These are phyloP conservation scores for Irpex rosettiformis DNA, from an alignment of 1,284 basidiomycete species.

Conservation along the genomic window DNA sequence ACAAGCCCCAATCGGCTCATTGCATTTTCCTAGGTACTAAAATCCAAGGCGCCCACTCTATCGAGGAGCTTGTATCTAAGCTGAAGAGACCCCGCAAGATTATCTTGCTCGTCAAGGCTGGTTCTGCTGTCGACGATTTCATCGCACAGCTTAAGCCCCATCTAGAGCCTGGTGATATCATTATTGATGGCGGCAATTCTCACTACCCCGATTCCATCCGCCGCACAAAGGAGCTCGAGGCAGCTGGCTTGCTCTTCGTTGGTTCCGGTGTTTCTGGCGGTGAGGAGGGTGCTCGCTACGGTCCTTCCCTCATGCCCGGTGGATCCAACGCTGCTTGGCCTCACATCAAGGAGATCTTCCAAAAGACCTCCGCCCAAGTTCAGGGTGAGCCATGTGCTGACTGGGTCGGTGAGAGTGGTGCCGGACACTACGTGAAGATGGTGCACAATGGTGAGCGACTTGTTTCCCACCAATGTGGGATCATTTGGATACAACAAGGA, in stretches of 20 bases:
- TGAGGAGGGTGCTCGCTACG: conserved; percentile 97
- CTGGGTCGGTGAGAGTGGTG: conserved; percentile 97
- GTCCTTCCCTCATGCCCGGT: conserved; percentile 99
- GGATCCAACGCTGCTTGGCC: conserved; percentile 95
- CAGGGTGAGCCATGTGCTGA: conserved; percentile 98
- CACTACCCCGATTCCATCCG: conserved; percentile 99
- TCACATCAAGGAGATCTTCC: conserved; percentile 97
- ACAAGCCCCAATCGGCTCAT: conserved; percentile 15
- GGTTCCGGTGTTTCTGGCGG: conserved; percentile 99
- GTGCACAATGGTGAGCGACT: conserved; percentile 90
- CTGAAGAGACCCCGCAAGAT: conserved; percentile 88
- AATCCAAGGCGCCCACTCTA: conserved; percentile 90
- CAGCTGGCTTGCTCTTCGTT: conserved; percentile 94
- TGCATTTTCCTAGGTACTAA: conserved; percentile 71
- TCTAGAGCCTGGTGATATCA: conserved; percentile 83
- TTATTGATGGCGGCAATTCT: conserved; percentile 99
- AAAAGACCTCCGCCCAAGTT: conserved; percentile 95
- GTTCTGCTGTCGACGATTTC: conserved; percentile 75
- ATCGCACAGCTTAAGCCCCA: conserved; percentile 69
- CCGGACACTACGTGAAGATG: conserved; percentile 98
- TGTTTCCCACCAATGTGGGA: conserved; percentile 19
- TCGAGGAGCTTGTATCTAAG: conserved; percentile 84
- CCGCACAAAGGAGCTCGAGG: conserved; percentile 89
- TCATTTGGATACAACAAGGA: conserved; percentile 12
- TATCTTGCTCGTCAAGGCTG: conserved; percentile 94